Evolutionary conservation across 2,329 filamentous ascomycete genomes (phyloP).

Genomic region (Bipolaris zeicola): DNA sequence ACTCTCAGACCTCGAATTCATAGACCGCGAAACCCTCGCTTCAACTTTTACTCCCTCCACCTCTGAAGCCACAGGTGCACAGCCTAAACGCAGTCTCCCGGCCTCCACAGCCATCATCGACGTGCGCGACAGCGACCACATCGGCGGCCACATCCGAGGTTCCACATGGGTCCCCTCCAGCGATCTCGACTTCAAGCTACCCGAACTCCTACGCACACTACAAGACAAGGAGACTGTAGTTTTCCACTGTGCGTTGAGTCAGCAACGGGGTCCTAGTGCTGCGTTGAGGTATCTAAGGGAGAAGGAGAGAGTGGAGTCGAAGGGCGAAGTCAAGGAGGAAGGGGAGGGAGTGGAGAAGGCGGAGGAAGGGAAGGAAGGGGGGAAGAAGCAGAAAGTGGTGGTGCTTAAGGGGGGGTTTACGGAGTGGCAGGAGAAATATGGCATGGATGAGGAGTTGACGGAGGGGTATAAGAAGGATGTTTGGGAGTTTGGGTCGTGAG

Average conservation of each 20-base stretch:
- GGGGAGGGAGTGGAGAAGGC: constrained; percentile 26
- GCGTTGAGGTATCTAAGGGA: constrained; percentile 80
- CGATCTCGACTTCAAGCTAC: constrained; percentile 75
- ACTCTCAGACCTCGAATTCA: constrained; percentile 69
- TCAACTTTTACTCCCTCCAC: constrained; percentile 53
- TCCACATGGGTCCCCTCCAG: constrained; percentile 76
- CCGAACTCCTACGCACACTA: constrained; percentile 80
- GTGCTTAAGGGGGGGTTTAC: constrained; percentile 85
- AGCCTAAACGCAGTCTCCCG: constrained; percentile 62
- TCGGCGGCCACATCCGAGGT: constrained; percentile 85
- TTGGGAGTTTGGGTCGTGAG: constrained; percentile 65
- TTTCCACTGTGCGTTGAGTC: constrained; percentile 92
- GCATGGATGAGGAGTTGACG: constrained; percentile 77
- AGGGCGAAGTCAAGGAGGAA: constrained; percentile 24
- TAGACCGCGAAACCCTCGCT: constrained; percentile 71
- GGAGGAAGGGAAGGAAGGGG: constrained; percentile 23
- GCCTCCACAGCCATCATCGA: constrained; percentile 74
- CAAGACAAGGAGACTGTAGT: constrained; percentile 80
- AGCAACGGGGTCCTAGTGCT: constrained; percentile 85
- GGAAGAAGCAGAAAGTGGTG: constrained; percentile 70
- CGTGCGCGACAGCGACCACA: constrained; percentile 86
- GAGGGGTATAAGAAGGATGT: constrained; percentile 84
- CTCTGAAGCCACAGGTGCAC: constrained; percentile 65
- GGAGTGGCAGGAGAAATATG: constrained; percentile 85
- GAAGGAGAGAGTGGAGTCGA: constrained; percentile 57